Base-by-base conservation (phyloP, 2,329 filamentous ascomycete genomes). In the Talaromyces rugulosus region DNA sequence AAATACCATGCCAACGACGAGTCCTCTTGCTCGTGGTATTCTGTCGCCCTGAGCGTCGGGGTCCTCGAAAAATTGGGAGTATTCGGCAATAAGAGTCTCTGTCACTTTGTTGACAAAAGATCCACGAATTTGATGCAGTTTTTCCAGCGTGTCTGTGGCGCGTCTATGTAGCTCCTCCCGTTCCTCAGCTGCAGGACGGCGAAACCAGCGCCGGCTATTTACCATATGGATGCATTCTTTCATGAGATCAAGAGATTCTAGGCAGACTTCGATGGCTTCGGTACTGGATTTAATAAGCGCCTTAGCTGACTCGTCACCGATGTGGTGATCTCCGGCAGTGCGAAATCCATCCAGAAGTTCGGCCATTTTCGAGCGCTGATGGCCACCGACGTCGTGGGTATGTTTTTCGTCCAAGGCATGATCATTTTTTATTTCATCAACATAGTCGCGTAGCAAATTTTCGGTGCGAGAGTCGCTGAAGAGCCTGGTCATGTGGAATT, bases 1-100 rank as follows among this genome's bases (percentile, higher is more conserved):
- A 7, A 81, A 71, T 4, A 82, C 77, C 77, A 83, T 81, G 14
- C 75, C 74, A 3, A 81, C 64, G 0, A 81, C 62, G 4, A 68
- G 67, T 1, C 79, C 80, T n/a, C 73, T 63, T 16, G 36, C 54
- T 53, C 18, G 50, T 23, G 14, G n/a, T 16, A 16, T 53, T 53
- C 27, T 31, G 11, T 53, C 50, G 11, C 30, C 7, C 50, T 28
- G 27, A 6, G 16, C 14, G 27, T 31, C 30, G 27, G 30, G 14
- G 2, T 75, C 71, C 34, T 81, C 77, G 59, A 81, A 82, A 0
- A 81, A 63, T 16, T 78, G 73, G 1, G 69, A 70, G 56, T 82
- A 75, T 0, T 68, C 74, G 8, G 75, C 67, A 0, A 82, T 64
- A 3, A 83, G 69, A 0, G 71, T 72, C 12, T 80, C 74, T 0